Evolutionary conservation across 108 stramenopile genomes (phyloP).

Genomic region (Nannochloropsis granulata): DNA sequence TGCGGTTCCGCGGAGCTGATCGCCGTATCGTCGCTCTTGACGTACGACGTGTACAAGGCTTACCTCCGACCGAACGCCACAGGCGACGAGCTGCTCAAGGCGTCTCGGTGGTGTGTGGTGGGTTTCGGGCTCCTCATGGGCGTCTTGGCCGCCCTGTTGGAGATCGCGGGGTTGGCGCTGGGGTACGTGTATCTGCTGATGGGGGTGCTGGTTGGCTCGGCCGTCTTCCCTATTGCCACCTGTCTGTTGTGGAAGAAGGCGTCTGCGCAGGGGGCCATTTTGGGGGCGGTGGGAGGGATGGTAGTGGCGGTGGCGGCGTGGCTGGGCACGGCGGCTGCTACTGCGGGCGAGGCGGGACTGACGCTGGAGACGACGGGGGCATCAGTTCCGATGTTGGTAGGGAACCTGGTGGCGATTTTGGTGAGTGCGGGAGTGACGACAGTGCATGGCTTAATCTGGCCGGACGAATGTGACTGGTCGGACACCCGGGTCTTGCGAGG

Average conservation of each 20-base stretch:
- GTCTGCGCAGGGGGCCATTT: slow-evolving; percentile 61
- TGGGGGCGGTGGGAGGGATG: slow-evolving; percentile 62
- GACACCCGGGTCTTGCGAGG: background rate
- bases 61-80: slow-evolving; percentile 75
- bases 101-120: slow-evolving; percentile 59
- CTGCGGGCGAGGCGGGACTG: slow-evolving; percentile 40
- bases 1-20: slow-evolving; percentile 77
- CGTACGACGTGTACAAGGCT: slow-evolving; percentile 77
- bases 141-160: slow-evolving; percentile 45
- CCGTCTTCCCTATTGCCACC: slow-evolving; percentile 50
- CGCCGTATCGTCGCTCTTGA: slow-evolving; percentile 68
- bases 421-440: slow-evolving; percentile 53
- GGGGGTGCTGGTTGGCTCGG: slow-evolving; percentile 77
- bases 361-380: slow-evolving; percentile 49
- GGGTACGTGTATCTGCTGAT: slow-evolving; percentile 90
- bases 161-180: slow-evolving; percentile 49
- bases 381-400: slow-evolving; percentile 54
- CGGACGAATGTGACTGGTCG: slow-evolving; percentile 62
- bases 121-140: slow-evolving; percentile 66
- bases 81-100: slow-evolving; percentile 59
- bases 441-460: slow-evolving; percentile 54
- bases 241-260: slow-evolving; percentile 57
- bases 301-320: slow-evolving; percentile 54
- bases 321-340: slow-evolving; percentile 49
- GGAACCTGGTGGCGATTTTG: slow-evolving; percentile 72